Base-by-base conservation (phyloP, 371 early-diverging fungal genomes). In the Actinomortierella wolfii region DNA sequence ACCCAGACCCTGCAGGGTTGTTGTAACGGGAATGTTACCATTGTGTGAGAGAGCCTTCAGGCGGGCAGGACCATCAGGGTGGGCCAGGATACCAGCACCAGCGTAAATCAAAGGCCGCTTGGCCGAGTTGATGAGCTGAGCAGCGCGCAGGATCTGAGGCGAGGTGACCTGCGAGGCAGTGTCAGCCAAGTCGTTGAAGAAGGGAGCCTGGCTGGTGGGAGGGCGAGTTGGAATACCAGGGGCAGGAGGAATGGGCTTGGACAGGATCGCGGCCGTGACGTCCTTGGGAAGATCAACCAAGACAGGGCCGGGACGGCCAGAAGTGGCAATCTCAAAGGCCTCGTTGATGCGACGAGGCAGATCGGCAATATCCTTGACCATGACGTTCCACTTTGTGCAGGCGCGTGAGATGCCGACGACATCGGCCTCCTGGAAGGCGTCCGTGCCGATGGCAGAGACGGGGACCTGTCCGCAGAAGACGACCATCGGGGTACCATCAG, bases 321-420 rank as follows among this genome's bases (percentile, higher is more conserved):
- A 86, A 3, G 94, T 96, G 43, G 97, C 97, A 61, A 97, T 97
- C 54, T 92, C 85, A 64, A 98, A 98, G 4, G 98, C 97, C 79
- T 97, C 96, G 69, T 94, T 95, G 83, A 98, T 96, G 67, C 95
- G 91, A 44, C 96, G 87, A 47, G 98, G 98, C 47, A 97, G 87
- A 80, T 96, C 97, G 54, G 92, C 81, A 64, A 98, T 87, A 77
- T 96, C 94, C 78, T 92, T 94, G 75, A 96, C 95, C 97, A 96
- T 94, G 41, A 96, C 97, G 76, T 98, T 98, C 98, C 98, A 98
- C 77, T 96, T 92, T 68, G 97, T 94, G 83, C 97, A 97, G n/a
- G 92, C 79, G 25, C 98, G 88, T 54, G 95, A 90, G 70, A 98
- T 96, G 58, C 97, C 97, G 40, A 97, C 86, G 23, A 96, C 85